phyloP scores from a whole-genome alignment of 2,329 filamentous ascomycete genomes.

The Harringtonia aguacate region DNA sequence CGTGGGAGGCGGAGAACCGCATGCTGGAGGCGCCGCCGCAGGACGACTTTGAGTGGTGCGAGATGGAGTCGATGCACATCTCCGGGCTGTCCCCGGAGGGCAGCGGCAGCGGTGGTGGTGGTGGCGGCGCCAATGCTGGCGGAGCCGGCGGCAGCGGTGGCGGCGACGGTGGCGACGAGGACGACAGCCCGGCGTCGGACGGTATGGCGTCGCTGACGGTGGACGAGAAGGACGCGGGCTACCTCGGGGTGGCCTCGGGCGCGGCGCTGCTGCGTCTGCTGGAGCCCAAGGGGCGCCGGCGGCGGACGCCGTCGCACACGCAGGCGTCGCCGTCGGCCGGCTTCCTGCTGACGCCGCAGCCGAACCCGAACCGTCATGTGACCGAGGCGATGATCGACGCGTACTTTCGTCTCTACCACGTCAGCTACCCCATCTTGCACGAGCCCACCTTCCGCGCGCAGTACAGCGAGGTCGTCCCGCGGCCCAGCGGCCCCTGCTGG shows the following conservation, averaged over 20 bases:
- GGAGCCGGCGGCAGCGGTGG: too few relatives aligned
- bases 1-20: too few relatives aligned
- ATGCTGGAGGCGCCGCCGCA: constrained; percentile 20
- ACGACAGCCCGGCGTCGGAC: constrained; percentile 21
- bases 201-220: constrained; percentile 27
- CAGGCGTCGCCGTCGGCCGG: too few relatives aligned
- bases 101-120: too few relatives aligned
- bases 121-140: too few relatives aligned
- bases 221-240: constrained; percentile 27
- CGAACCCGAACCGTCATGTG: constrained; percentile 18
- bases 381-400: background rate
- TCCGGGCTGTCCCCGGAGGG: background rate
- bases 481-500: constrained; percentile 20
- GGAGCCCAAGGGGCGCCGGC: constrained; percentile 15
- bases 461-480: constrained; percentile 21
- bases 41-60: constrained; percentile 27
- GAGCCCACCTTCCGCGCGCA: constrained; percentile 11
- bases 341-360: too few relatives aligned
- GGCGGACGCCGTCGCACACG: constrained; percentile 13
- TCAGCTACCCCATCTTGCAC: background rate
- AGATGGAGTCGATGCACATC: constrained; percentile 17
- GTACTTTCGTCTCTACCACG: background rate
- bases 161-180: constrained; percentile 7
- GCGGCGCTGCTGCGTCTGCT: constrained; percentile 29
- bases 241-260: constrained; percentile 33